These are phyloP conservation scores for Tricholoma furcatifolium DNA, from an alignment of 768 basidiomycete genomes.

Conservation along the genomic window DNA sequence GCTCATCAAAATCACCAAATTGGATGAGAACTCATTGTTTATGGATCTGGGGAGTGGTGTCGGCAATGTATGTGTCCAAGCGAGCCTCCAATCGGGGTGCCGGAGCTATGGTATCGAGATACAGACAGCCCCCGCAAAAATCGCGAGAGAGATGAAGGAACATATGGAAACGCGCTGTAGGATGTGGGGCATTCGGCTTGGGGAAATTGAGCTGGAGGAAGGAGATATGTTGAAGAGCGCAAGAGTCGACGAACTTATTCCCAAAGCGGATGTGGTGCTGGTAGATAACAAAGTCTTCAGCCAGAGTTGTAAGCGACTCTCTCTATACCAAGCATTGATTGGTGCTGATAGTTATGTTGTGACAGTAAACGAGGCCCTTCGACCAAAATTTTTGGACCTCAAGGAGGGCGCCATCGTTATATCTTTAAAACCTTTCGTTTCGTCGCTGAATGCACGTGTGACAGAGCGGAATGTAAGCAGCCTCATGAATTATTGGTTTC, in stretches of 20 bases:
- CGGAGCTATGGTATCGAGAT: conserved; percentile 77
- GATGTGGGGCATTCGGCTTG: conserved; percentile 88
- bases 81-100: conserved; percentile 78
- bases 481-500: not conserved
- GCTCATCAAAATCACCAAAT: conserved; percentile 53
- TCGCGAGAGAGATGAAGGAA: conserved; percentile 73
- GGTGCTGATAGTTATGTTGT: conserved; percentile 5
- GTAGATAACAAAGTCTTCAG: conserved; percentile 88
- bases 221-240: conserved; percentile 80
- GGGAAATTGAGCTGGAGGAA: conserved; percentile 76
- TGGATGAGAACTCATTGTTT: conserved; percentile 65
- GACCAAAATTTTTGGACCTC: conserved; percentile 89
- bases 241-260: conserved; percentile 67
- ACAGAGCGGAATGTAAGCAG: conserved; percentile 77
- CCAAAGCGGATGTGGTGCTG: conserved; percentile 86
- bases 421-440: conserved; percentile 84
- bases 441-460: conserved; percentile 67
- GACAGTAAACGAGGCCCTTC: conserved; percentile 82
- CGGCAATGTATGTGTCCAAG: conserved; percentile 81
- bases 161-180: conserved; percentile 77
- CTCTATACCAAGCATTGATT: not conserved
- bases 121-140: conserved; percentile 71
- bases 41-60: conserved; percentile 87
- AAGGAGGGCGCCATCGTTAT: conserved; percentile 92
- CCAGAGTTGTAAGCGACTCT: conserved; percentile 56